phyloP scores from a whole-genome alignment of 73 alveolate genomes.

The Paramecium sexaurelia region DNA sequence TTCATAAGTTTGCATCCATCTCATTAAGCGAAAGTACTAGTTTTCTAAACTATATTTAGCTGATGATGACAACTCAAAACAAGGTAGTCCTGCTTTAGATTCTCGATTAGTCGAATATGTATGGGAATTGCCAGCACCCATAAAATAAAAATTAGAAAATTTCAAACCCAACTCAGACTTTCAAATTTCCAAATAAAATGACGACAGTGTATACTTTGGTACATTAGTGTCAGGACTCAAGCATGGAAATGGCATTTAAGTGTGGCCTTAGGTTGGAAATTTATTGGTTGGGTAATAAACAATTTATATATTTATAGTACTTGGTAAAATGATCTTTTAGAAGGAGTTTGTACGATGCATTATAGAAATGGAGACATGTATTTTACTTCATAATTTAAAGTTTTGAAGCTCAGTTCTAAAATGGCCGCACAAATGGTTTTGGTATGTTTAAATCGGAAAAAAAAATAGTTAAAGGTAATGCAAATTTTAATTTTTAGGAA shows the following conservation, averaged over 20 bases:
- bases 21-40: constrained; percentile 38
- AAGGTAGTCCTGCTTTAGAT: constrained; percentile 1
- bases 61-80: constrained; percentile 21
- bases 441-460: constrained; percentile 34
- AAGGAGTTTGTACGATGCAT: constrained; percentile 27
- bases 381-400: background rate
- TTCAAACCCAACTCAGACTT: background rate
- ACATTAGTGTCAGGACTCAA: background rate
- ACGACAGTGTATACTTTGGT: background rate
- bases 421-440: constrained; percentile 29
- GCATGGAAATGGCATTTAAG: background rate
- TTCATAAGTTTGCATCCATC: background rate
- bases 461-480: constrained; percentile 33
- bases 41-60: background rate
- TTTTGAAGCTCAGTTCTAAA: constrained; percentile 9
- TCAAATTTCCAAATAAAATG: background rate
- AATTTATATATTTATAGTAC: background rate
- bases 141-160: background rate
- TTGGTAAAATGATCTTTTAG: constrained; percentile 3
- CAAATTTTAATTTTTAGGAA: background rate
- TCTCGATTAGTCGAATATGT: background rate
- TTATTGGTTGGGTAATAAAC: constrained; percentile 15
- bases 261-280: constrained; percentile 32
- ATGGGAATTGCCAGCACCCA: background rate
- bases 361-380: constrained; percentile 52